Evolutionary conservation across 768 basidiomycete species (phyloP), one percentile per base, ranked within the genome.

Genomic region (Termitomyces sp.): DNA sequence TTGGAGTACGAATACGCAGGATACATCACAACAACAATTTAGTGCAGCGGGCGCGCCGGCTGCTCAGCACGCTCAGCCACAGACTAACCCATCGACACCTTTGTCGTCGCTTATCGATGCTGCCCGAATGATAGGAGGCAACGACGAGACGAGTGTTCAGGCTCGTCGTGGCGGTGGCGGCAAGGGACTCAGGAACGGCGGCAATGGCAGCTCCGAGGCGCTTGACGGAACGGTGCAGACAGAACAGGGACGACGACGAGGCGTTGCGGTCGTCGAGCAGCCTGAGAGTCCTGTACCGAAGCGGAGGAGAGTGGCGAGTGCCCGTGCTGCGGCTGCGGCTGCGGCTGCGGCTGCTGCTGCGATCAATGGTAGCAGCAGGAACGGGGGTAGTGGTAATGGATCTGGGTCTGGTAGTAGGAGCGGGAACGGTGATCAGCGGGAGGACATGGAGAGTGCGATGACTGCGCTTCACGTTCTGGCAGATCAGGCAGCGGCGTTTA

Each of bases 381-480:
- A 55, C 9, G 41, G 31, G 17, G 41, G 33, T 8, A 38, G 26
- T 26, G 35, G 44, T 23, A 41, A 35, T 17, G 31, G 47, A 49
- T 50, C 48, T 37, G 49, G 49, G 1, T 11, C 42, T 55, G 47
- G 50, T 12, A 54, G 23, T 33, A 43, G 53, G 53, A 44, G 46
- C 28, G 59, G 53, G 21, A 53, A 58, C 19, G 47, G 50, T 47
- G 56, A 60, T 37, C 49, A 60, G 10, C 42, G 49, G 37, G 51
- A 60, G 35, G 65, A 59, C 17, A 21, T 66, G 41, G 66, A 64
- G n/a, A 66, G 75, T 48, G 68, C 77, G 46, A 72, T 69, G 58
- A 81, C 81, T 58, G 87, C 84, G 7, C 70, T 90, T 63, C 86
- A 90, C 62, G 86, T 90, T 8, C 71, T 89, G 35, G 88, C 87